These are phyloP conservation scores for Sclerotiophoma versabilis DNA, from an alignment of 2,329 filamentous ascomycete genomes.

Conservation along the genomic window DNA sequence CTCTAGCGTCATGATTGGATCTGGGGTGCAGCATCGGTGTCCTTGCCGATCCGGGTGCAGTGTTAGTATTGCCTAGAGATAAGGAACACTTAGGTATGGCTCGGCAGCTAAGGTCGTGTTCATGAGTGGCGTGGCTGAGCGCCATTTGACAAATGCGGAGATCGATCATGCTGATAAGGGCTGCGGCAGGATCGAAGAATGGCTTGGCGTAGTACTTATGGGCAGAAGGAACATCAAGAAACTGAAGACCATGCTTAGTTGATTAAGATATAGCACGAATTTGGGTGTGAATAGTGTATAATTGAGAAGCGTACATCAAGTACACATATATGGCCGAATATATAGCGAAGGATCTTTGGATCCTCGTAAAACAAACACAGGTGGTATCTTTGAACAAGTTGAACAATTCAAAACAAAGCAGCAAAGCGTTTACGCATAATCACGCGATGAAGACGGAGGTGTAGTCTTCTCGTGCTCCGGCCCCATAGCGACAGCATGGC, in stretches of 20 bases:
- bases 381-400: constrained; percentile 25
- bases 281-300: neutral
- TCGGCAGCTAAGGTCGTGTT: neutral
- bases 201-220: neutral
- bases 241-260: neutral
- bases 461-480: constrained; percentile 50
- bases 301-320: constrained; percentile 16
- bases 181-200: neutral
- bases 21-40: neutral
- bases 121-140: neutral
- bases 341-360: constrained; percentile 1
- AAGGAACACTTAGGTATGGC: neutral
- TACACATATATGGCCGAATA: constrained; percentile 3
- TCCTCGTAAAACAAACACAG: constrained; percentile 10
- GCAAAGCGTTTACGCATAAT: constrained; percentile 12
- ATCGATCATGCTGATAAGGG: neutral
- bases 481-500: constrained; percentile 58
- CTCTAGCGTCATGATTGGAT: neutral
- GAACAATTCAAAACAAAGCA: constrained; percentile 11
- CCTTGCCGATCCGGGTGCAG: neutral
- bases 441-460: constrained; percentile 15
- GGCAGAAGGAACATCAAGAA: neutral
- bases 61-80: constrained; percentile 2
- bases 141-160: neutral
- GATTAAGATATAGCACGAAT: neutral